Percentiles rank a stretch among this genome's conserved stretches.
Conservation (phyloP, 306 rosid species). For the Citrullus mucosospermus region DNA sequence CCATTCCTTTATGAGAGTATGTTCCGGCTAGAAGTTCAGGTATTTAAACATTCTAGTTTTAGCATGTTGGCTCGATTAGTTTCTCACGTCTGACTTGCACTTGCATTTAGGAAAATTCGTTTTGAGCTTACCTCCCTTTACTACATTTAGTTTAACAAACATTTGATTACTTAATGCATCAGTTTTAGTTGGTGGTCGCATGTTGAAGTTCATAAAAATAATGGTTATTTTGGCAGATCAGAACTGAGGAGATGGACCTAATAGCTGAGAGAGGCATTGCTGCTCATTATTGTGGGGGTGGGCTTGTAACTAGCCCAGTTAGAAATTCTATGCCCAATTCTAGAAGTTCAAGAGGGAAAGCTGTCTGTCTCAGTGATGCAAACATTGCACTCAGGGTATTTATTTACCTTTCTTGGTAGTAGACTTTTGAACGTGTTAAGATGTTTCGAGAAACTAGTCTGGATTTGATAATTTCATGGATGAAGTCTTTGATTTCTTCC, state of each 20-base stretch:
- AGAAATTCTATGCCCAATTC: conserved; percentile 51
- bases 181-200: not conserved
- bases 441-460: conserved; percentile 1
- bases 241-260: conserved; percentile 95
- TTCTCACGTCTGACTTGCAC: conserved; percentile 12
- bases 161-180: not conserved
- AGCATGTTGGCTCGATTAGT: conserved; percentile 3
- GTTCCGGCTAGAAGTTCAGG: conserved; percentile 96
- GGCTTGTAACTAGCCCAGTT: conserved; percentile 47
- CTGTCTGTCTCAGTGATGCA: conserved; percentile 81
- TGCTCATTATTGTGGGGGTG: conserved; percentile 90
- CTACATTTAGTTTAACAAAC: not conserved
- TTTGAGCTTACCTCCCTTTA: conserved; percentile 6
- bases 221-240: conserved; percentile 44
- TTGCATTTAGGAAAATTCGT: conserved; percentile 1
- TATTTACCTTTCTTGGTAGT: conserved; percentile 10
- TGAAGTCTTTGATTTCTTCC: conserved; percentile 25
- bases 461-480: conserved; percentile 25
- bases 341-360: conserved; percentile 74
- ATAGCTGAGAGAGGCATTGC: conserved; percentile 99
- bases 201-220: not conserved
- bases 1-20: conserved; percentile 95
- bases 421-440: conserved; percentile 15
- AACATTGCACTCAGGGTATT: conserved; percentile 96
- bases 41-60: conserved; percentile 15